A percentile compares a stretch with the other conserved stretches of the same genome.
Conservation (phyloP, 2,329 filamentous ascomycete genomes). For the Lecanosticta acicola region DNA sequence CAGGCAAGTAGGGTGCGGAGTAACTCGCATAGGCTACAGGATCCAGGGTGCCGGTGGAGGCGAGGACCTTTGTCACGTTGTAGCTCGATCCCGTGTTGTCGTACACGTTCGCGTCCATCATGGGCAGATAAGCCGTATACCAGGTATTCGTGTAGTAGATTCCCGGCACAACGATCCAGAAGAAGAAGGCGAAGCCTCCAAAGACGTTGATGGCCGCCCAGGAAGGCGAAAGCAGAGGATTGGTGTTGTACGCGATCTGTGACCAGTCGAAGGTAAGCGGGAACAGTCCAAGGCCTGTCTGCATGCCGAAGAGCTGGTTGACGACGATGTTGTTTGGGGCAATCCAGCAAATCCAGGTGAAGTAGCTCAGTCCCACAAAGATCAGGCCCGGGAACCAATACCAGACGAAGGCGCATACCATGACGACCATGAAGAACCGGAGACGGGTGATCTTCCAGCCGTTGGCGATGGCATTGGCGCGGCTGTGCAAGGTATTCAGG, state of each 20-base stretch:
- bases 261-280: conserved; percentile 89
- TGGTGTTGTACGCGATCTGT: conserved; percentile 81
- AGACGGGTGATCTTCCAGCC: conserved; percentile 63
- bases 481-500: conserved; percentile 73
- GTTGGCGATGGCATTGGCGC: conserved; percentile 73
- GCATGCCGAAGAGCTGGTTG: conserved; percentile 73
- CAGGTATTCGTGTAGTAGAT: conserved; percentile 52
- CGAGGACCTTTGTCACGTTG: conserved; percentile 74
- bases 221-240: conserved; percentile 44
- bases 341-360: conserved; percentile 85
- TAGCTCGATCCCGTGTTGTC: conserved; percentile 78
- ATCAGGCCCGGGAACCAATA: conserved; percentile 72
- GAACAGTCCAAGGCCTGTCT: conserved; percentile 75
- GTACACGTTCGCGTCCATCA: conserved; percentile 77
- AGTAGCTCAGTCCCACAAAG: conserved; percentile 80
- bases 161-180: conserved; percentile 40
- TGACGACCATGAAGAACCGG: conserved; percentile 76
- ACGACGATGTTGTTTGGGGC: conserved; percentile 80
- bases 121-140: conserved; percentile 80
- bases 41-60: conserved; percentile 20
- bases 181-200: conserved; percentile 40
- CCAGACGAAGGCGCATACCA: conserved; percentile 65
- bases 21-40: conserved; percentile 37
- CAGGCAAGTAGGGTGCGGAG: conserved; percentile 35
- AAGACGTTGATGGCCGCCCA: conserved; percentile 41